Evolutionary conservation across 768 basidiomycete genomes (phyloP), one percentile per base, ranked within the genome.

Genomic region (Ephemerocybe angulata): DNA sequence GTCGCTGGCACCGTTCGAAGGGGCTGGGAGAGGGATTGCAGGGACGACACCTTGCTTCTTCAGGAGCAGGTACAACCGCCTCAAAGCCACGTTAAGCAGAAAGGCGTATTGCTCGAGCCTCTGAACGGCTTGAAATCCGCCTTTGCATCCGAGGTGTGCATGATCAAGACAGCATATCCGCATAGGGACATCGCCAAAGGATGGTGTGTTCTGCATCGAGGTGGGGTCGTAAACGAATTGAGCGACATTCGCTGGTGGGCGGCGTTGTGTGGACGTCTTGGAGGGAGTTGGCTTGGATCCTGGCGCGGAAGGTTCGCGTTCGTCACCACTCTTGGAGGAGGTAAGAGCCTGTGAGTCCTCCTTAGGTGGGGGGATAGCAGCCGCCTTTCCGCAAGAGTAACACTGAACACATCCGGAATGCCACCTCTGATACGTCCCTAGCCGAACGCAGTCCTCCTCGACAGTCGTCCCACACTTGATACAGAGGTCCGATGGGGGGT

Each of bases 341-440:
- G 74, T 33, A 44, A 53, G 22, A 12, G 47, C 37, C 10, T 58
- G 48, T 21, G 52, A 8, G 33, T 8, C 54, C 62, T 84, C 86
- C 74, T 83, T 85, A 17, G 76, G 72, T 8, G 76, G 63, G 4
- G 81, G 82, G 31, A 83, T 80, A 22, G 84, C 84, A 24, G 93
- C 89, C 25, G 76, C 76, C 66, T 86, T 90, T 8, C 91, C 89
- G 63, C 96, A 98, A 21, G 75, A 75, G 13, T 71, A 72, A 61
- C 97, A 99, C 55, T 88, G 84, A n/a, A 99, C 74, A 67, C 97
- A 99, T 29, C 89, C 80, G 1, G 93, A 90, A 71, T 99, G 97
- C 97, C 97, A 98, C 43, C 96, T 81, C 65, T 93, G 88, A 72
- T 94, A 96, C n/a, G 93, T 95, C 30, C 94, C 97, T 27, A 96